Base-by-base conservation (phyloP, 495 filamentous ascomycete genomes). In the Daldinia childiae region DNA sequence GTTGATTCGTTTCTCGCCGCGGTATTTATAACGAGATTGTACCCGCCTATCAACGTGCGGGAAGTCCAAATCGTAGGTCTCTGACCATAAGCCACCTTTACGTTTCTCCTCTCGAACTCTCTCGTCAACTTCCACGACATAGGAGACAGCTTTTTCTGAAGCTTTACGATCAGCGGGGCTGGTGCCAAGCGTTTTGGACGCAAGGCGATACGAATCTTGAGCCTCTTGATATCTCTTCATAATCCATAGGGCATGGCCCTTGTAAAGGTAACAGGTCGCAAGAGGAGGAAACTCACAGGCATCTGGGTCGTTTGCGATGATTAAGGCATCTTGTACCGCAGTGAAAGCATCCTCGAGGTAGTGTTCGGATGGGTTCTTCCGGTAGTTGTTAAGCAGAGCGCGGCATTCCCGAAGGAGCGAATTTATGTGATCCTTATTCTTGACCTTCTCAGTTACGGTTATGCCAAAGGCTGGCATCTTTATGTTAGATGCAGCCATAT, bases 321-420 rank as follows among this genome's bases (percentile, higher is more conserved):
- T 11, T 1, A 77, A 6, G 0, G 73, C 75, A 12, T 72, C 34
- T 24, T 68, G 17, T 6, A 74, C 41, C 0, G 48, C 50, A 39
- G 36, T 17, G 26, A 11, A 29, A 14, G 65, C 61, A 19, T 68
- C 57, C 3, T 39, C 29, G 2, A 65, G 38, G 15, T 51, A 56
- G 14, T 57, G 36, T 0, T 74, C 79, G 81, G 84, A 32, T 68
- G 71, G 64, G 66, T 58, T 15, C 71, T 64, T 39, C 84, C 79
- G 0, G 82, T 87, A 62, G 11, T 30, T 38, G 14, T 61, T 32
- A 11, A 73, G 65, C 34, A 68, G 26, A 17, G 61, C 21, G 12
- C 7, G 30, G 26, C 64, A 65, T 15, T 39, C 48, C 5, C 8
- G 9, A 17, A 73, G 61, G 8, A 52, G 55, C 14, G 57, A 17